Evolutionary conservation across 257 asterid species (phyloP).

Genomic region (Hygrophila difformis): DNA sequence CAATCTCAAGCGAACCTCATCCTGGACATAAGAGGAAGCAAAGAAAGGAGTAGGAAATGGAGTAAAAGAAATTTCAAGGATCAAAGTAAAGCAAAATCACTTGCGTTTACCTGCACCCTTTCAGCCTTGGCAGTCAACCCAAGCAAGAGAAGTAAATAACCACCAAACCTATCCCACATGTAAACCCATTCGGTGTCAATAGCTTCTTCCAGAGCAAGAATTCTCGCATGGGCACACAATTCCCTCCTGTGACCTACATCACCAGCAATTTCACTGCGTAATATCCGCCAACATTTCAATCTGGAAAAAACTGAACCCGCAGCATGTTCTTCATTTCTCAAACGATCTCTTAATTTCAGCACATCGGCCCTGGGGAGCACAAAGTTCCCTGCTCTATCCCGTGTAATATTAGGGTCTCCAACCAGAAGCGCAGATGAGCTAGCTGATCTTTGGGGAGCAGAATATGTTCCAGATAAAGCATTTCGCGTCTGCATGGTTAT

Average conservation of each 20-base stretch:
- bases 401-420: constrained; percentile 88
- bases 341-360: constrained; percentile 91
- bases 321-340: constrained; percentile 90
- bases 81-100: constrained; percentile 13
- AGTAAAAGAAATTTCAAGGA: constrained; percentile 9
- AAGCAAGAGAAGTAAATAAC: constrained; percentile 93
- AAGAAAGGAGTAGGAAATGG: constrained; percentile 2
- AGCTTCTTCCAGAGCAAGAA: constrained; percentile 94
- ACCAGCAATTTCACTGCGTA: constrained; percentile 61
- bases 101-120: constrained; percentile 78
- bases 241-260: constrained; percentile 92
- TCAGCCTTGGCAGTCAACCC: constrained; percentile 99
- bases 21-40: constrained; percentile 44
- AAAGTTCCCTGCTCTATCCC: constrained; percentile 95
- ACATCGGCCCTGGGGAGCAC: constrained; percentile 99
- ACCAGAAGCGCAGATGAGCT: constrained; percentile 98
- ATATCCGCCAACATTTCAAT: constrained; percentile 47
- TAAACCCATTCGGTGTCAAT: constrained; percentile 99
- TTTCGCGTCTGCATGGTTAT: constrained; percentile 72
- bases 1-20: constrained; percentile 91
- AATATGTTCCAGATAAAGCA: constrained; percentile 95
- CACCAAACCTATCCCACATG: constrained; percentile 99
- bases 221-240: constrained; percentile 98
- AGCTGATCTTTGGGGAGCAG: constrained; percentile 99
- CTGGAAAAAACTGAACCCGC: constrained; percentile 76